phyloP scores from a whole-genome alignment of 2,329 filamentous ascomycete species.

The Coniochaeta sp. region DNA sequence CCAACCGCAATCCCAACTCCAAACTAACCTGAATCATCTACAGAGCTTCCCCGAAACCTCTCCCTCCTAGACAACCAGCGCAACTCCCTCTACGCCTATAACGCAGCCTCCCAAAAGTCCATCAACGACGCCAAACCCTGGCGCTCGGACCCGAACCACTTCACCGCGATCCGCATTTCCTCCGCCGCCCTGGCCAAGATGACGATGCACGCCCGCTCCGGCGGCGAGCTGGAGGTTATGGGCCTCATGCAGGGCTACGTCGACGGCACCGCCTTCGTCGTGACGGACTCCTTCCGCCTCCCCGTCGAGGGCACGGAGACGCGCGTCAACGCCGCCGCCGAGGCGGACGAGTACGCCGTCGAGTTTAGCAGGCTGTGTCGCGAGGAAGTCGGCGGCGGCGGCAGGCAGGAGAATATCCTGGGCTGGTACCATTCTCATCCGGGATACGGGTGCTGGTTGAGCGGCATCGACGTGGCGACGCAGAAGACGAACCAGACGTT shows the following conservation, averaged over 20 bases:
- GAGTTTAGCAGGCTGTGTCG: constrained; percentile 72
- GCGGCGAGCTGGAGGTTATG: constrained; percentile 91
- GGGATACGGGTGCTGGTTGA: constrained; percentile 96
- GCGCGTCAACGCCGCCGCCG: constrained; percentile 88
- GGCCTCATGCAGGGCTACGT: constrained; percentile 97
- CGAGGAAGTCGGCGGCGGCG: constrained; percentile 45
- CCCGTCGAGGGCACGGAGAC: constrained; percentile 99
- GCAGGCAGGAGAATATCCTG: constrained; percentile 79
- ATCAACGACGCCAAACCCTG: constrained; percentile 64
- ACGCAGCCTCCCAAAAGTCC: constrained; percentile 59
- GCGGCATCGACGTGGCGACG: constrained; percentile 89
- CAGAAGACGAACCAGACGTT: constrained; percentile 79
- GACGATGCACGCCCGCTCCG: constrained; percentile 98
- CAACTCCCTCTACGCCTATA: constrained; percentile 87
- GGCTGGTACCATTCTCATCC: constrained; percentile 99
- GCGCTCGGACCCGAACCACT: constrained; percentile 73
- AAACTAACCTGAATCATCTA: too few species aligned
- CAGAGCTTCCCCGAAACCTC: constrained; percentile 83
- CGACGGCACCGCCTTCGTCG: constrained; percentile 74
- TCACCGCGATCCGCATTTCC: constrained; percentile 89
- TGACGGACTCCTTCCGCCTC: constrained; percentile 88
- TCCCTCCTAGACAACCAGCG: constrained; percentile 77
- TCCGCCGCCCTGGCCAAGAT: constrained; percentile 95
- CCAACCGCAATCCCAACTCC: neutral
- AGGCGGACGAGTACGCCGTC: constrained; percentile 96